Conservation (phyloP, 306 rosid species). For the Bauhinia variegata region DNA sequence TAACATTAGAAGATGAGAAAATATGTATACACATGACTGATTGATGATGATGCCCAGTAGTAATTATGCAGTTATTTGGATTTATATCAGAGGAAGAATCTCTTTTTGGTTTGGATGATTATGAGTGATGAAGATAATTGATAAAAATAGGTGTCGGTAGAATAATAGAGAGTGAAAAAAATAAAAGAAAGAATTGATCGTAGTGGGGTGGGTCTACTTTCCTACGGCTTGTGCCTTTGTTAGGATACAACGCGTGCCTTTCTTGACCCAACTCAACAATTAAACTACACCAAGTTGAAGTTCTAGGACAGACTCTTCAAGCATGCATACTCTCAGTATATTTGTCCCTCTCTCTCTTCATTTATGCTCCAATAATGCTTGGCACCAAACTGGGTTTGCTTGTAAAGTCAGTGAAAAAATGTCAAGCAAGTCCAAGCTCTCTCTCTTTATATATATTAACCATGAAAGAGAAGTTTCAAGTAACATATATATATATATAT, state of each 20-base stretch:
- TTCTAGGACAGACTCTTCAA: no score
- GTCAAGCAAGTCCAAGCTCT: no score
- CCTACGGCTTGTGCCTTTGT: constrained; percentile 50
- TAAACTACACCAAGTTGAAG: no score
- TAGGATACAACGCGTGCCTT: constrained; percentile 72
- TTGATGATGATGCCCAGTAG: not conserved
- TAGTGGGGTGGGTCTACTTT: constrained; percentile 44
- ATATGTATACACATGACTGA: no score
- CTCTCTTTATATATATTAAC: no score
- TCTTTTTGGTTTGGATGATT: constrained; percentile 23
- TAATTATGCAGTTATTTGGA: constrained; percentile 38
- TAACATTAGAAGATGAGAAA: constrained; percentile 29
- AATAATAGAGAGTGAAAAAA: not conserved
- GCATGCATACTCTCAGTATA: no score
- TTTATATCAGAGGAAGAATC: constrained; percentile 36
- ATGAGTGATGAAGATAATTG: constrained; percentile 18
- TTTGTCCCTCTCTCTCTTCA: not conserved
- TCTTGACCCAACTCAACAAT: constrained; percentile 31
- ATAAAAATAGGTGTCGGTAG: constrained; percentile 30
- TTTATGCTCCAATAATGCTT: not conserved
- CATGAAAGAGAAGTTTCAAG: not conserved
- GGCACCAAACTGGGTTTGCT: not conserved
- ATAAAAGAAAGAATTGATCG: no score
- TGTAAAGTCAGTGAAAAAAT: not conserved
- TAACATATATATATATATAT: no score